These are phyloP conservation scores for Cyclotella cryptica DNA, from an alignment of 108 stramenopile genomes.

Conservation along the genomic window DNA sequence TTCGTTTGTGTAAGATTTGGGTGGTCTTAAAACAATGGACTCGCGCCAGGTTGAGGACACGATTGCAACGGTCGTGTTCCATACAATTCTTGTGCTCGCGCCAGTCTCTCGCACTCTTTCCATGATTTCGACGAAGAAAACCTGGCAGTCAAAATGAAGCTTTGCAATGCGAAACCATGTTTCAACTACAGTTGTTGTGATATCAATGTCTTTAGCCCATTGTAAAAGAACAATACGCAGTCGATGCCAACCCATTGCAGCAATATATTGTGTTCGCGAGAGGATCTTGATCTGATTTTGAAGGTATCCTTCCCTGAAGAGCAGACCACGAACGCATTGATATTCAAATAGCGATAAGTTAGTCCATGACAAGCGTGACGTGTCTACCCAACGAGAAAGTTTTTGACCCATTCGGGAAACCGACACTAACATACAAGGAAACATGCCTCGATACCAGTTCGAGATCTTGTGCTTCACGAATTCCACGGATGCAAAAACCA, in stretches of 20 bases:
- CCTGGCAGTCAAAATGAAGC: background rate
- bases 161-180: slow-evolving; percentile 7
- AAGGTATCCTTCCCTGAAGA: background rate
- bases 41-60: background rate
- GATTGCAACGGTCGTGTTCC: slow-evolving; percentile 5
- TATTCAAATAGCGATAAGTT: too few relatives aligned
- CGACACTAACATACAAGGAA: background rate
- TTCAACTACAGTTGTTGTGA: background rate
- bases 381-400: too few relatives aligned
- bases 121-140: background rate
- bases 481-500: background rate
- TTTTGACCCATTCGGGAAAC: background rate
- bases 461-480: background rate
- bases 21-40: background rate
- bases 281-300: background rate
- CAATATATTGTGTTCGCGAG: background rate
- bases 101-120: background rate
- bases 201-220: background rate
- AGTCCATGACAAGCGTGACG: too few relatives aligned
- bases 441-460: background rate
- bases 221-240: background rate
- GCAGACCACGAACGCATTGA: too few relatives aligned
- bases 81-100: background rate
- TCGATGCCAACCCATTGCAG: background rate
- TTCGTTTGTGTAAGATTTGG: background rate